Evolutionary conservation across 495 filamentous ascomycete species (phyloP).

Genomic region (Massariosphaeria phaeospora): DNA sequence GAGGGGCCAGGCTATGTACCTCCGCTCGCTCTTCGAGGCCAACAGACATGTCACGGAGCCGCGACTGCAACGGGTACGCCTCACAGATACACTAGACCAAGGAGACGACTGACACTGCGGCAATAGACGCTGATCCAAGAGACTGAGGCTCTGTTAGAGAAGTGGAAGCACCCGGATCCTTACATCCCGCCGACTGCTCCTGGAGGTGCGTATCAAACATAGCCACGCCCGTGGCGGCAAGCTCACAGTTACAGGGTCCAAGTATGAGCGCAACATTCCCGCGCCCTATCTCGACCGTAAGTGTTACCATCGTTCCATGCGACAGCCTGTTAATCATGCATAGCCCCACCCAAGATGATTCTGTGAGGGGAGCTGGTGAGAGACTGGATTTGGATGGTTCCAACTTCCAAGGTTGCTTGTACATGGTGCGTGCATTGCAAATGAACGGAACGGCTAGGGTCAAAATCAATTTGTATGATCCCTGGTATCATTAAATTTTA

Average conservation of each 20-base stretch:
- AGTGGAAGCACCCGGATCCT: conserved; percentile 96
- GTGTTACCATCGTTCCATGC: conserved; percentile 38
- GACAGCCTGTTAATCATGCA: neutral
- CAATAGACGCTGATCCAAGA: conserved; percentile 70
- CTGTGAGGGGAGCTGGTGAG: conserved; percentile 24
- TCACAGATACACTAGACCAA: neutral
- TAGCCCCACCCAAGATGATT: conserved; percentile 48
- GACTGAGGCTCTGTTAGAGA: conserved; percentile 80
- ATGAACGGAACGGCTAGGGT: too few species aligned
- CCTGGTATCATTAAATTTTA: too few species aligned
- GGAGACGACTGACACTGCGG: conserved; percentile 5
- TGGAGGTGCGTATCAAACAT: conserved; percentile 62
- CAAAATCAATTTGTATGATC: too few species aligned
- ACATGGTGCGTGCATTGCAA: too few species aligned
- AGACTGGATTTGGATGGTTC: too few species aligned
- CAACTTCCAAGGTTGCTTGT: too few species aligned
- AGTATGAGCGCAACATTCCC: conserved; percentile 92
- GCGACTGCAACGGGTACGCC: conserved; percentile 73
- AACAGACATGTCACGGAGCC: conserved; percentile 84
- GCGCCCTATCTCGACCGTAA: conserved; percentile 71
- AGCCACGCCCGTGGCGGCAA: neutral
- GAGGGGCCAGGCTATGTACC: conserved; percentile 93
- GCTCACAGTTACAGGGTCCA: conserved; percentile 60
- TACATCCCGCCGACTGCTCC: conserved; percentile 84
- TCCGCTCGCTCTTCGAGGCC: conserved; percentile 90